Conservation (phyloP, 495 filamentous ascomycete genomes). For the Chaetomium cochliodes region DNA sequence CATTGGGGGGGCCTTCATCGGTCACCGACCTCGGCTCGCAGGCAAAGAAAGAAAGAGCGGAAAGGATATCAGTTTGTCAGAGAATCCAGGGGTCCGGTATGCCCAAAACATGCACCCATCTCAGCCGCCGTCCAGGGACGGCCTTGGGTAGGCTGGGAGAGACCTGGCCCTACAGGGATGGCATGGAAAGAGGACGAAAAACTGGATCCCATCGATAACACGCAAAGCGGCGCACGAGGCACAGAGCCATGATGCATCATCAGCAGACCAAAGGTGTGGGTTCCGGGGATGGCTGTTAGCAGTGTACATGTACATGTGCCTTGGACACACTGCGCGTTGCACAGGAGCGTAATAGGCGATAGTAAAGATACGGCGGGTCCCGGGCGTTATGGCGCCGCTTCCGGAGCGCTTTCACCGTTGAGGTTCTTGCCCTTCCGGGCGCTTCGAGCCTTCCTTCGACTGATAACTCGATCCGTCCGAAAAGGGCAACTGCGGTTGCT, state of each 20-base stretch:
- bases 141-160: not conserved
- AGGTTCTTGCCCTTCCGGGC: not conserved
- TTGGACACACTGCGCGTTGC: not conserved
- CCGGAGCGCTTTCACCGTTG: not conserved
- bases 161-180: slow-evolving; percentile 9
- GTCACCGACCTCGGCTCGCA: slow-evolving; percentile 21
- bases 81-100: slow-evolving; percentile 20
- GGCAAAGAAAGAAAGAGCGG: not conserved
- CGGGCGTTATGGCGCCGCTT: slow-evolving; percentile 9
- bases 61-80: slow-evolving; percentile 18
- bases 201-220: slow-evolving; percentile 23
- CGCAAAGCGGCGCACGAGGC: slow-evolving; percentile 15
- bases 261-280: slow-evolving; percentile 12
- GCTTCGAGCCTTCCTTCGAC: not conserved
- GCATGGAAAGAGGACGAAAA: not conserved
- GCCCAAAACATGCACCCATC: slow-evolving; percentile 3
- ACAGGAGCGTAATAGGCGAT: slow-evolving; percentile 25
- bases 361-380: slow-evolving; percentile 16
- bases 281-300: slow-evolving; percentile 18
- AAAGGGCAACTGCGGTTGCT: slow-evolving; percentile 15
- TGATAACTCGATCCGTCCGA: slow-evolving; percentile 13
- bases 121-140: slow-evolving; percentile 7
- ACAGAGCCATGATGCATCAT: slow-evolving; percentile 22
- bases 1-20: not conserved
- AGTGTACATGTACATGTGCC: slow-evolving; percentile 10